phyloP scores from a whole-genome alignment of 2,329 filamentous ascomycete genomes.

The Coniochaeta sp. region DNA sequence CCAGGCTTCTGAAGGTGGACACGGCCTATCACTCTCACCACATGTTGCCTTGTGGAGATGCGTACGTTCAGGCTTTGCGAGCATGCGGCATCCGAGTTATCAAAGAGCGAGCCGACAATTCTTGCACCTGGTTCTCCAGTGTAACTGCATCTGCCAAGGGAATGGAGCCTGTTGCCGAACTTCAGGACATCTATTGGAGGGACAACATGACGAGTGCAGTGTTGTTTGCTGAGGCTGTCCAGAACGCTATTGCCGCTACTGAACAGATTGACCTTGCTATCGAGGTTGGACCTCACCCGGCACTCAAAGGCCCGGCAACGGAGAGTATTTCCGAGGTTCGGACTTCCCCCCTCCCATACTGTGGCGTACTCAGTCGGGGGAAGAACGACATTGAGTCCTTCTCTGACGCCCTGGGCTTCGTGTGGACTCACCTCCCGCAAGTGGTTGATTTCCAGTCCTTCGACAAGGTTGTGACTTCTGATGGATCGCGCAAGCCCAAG shows the following conservation, averaged over 20 bases:
- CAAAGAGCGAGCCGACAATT: neutral
- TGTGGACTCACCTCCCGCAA: too few relatives aligned
- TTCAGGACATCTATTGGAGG: slow-evolving; percentile 17
- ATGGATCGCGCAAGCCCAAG: too few relatives aligned
- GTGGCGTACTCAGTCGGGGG: too few relatives aligned
- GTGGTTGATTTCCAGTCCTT: too few relatives aligned
- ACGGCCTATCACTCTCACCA: slow-evolving; percentile 21
- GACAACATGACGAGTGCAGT: slow-evolving; percentile 9
- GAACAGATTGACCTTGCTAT: slow-evolving; percentile 3
- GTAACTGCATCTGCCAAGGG: neutral
- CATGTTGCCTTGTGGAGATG: slow-evolving; percentile 24
- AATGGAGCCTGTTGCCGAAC: neutral
- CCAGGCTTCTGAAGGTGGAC: slow-evolving; percentile 13
- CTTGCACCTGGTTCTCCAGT: slow-evolving; percentile 7
- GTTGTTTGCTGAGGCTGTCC: slow-evolving; percentile 4
- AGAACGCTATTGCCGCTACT: neutral
- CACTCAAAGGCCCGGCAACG: slow-evolving; percentile 6
- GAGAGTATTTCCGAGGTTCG: neutral
- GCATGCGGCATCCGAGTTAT: too few relatives aligned
- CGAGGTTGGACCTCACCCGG: slow-evolving; percentile 10
- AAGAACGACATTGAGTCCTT: too few relatives aligned
- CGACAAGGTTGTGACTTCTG: too few relatives aligned
- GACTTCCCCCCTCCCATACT: too few relatives aligned
- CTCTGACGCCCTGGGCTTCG: too few relatives aligned
- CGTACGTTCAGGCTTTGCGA: slow-evolving; percentile 4